Conservation (phyloP, 306 rosid genomes). For the Comarum palustre region DNA sequence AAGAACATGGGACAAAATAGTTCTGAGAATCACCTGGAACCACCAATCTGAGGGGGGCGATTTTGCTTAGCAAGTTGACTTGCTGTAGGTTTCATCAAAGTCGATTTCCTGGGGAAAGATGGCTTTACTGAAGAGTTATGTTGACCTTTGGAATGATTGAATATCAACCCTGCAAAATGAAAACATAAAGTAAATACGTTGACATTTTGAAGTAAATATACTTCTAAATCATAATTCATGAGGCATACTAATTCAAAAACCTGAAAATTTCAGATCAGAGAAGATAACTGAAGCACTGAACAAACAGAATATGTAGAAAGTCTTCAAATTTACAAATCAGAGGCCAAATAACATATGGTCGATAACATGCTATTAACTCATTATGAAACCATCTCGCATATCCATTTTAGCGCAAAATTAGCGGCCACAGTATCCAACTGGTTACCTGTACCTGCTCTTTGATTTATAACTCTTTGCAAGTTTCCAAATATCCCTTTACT, state of each 20-base stretch:
- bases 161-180: constrained; percentile 50
- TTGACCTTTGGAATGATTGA: constrained; percentile 42
- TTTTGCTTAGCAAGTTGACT: constrained; percentile 92
- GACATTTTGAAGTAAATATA: too few relatives aligned
- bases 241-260: too few relatives aligned
- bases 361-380: neutral
- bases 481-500: constrained; percentile 44
- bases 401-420: neutral
- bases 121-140: constrained; percentile 38
- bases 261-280: neutral
- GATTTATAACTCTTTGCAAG: constrained; percentile 37
- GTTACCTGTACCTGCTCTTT: constrained; percentile 52
- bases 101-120: constrained; percentile 50
- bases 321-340: neutral
- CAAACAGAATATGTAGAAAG: neutral
- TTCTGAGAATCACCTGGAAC: constrained; percentile 54
- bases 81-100: constrained; percentile 93
- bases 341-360: neutral
- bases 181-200: neutral
- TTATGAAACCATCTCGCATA: constrained; percentile 3
- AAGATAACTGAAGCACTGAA: neutral
- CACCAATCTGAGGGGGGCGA: constrained; percentile 35
- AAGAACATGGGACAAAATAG: neutral
- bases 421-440: constrained; percentile 20
- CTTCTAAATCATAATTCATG: neutral